Base-by-base conservation (phyloP, 1,139 yeast species). In the Yamadazyma atmosphaerica region DNA sequence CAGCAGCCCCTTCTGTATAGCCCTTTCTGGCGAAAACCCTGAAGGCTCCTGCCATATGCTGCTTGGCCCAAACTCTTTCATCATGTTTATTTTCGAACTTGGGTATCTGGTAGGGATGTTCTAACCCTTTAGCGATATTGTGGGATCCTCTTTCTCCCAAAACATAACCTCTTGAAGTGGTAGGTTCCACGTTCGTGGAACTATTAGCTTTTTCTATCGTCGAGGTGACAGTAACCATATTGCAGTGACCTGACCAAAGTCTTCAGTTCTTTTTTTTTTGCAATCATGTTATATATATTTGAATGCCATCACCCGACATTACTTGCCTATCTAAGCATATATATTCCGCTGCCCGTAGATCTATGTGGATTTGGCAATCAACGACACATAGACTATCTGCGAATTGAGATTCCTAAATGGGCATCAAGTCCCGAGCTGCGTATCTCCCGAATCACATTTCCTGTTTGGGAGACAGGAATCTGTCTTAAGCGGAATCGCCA, bases 1-100 rank as follows among this genome's bases (percentile, higher is more conserved):
- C 95, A 1, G 95, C 88, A 16, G 79, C 60, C 9, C 95, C 95
- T 58, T 83, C 87, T 10, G 81, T 70, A 58, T 67, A 86, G 9
- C 86, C 87, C 49, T 75, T 77, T 49, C 92, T 73, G 4, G 86
- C 86, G 59, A 86, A 84, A 2, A 83, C 78, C 42, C 95, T 72
- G 63, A 86, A 86, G 0, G 90, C 90, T 13, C 81, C 90, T 2
- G 95, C 95, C 82, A 83, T 77, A 52, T 86, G 94, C 56, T 85
- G 78, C 41, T 78, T 65, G 49, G 78, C 64, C 83, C 85, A 83
- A 54, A 72, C 63, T 41, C 90, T 68, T 54, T 83, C 73, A 35
- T 68, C 72, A 27, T 61, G 50, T 37, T 72, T 72, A 52, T 77
- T 78, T 15, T 53, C 41, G 55, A 83, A 81, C 33, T 54, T 50